phyloP scores from a whole-genome alignment of 2,329 filamentous ascomycete genomes.

The Gnomoniopsis smithogilvyi region DNA sequence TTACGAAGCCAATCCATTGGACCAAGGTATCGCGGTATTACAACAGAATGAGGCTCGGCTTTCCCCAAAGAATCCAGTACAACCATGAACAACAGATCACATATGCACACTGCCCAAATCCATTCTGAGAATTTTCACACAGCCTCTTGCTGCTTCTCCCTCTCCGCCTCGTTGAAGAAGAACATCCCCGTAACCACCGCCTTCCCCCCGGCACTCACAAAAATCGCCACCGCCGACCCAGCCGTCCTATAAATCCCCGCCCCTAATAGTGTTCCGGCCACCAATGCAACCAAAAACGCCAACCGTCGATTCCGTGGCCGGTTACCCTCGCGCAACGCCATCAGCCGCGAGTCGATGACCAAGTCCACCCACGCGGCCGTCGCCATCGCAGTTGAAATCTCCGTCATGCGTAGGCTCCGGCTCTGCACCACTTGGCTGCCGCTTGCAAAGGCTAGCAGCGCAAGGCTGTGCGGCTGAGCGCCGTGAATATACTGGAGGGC shows the following conservation, averaged over 20 bases:
- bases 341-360: conserved; percentile 51
- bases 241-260: conserved; percentile 44
- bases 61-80: too few species aligned
- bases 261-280: conserved; percentile 48
- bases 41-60: too few species aligned
- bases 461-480: conserved; percentile 37
- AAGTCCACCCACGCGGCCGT: conserved; percentile 62
- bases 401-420: conserved; percentile 51
- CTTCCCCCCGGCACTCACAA: conserved; percentile 44
- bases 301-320: conserved; percentile 46
- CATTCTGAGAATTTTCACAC: not conserved
- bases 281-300: conserved; percentile 45
- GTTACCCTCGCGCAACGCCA: conserved; percentile 37
- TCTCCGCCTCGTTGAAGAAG: conserved; percentile 38
- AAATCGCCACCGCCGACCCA: conserved; percentile 40
- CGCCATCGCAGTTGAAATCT: conserved; percentile 64
- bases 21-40: too few species aligned
- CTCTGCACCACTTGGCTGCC: conserved; percentile 59
- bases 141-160: conserved; percentile 15
- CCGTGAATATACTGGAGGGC: conserved; percentile 44
- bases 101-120: not conserved
- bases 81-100: not conserved
- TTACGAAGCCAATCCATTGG: too few species aligned
- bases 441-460: conserved; percentile 50
- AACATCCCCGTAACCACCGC: conserved; percentile 42